phyloP scores from a whole-genome alignment of 2,329 filamentous ascomycete genomes.

The Ilyonectria robusta region DNA sequence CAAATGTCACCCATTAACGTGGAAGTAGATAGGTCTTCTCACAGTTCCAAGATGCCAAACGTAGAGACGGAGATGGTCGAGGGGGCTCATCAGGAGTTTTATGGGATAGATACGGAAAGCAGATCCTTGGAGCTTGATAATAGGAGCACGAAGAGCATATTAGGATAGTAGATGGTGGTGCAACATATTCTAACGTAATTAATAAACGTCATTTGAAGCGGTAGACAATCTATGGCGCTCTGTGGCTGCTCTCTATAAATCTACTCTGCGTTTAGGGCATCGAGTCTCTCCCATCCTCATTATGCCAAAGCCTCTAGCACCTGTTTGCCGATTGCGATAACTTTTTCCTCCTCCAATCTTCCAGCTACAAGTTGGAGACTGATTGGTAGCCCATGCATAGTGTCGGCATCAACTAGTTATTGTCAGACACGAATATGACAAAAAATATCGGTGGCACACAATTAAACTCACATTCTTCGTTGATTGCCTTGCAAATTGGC shows the following conservation, averaged over 20 bases:
- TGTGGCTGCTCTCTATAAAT: too few species aligned
- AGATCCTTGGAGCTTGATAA: too few species aligned
- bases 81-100: too few species aligned
- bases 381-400: slow-evolving; percentile 59
- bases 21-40: background rate
- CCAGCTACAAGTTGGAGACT: slow-evolving; percentile 60
- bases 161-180: too few species aligned
- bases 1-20: background rate
- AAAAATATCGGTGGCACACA: accelerated
- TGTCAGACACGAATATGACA: background rate
- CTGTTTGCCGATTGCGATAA: slow-evolving; percentile 51
- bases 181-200: too few species aligned
- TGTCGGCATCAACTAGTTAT: slow-evolving; percentile 54
- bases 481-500: slow-evolving; percentile 54
- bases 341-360: slow-evolving; percentile 59
- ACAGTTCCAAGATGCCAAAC: background rate
- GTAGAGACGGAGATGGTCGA: too few species aligned
- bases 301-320: slow-evolving; percentile 39
- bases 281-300: background rate
- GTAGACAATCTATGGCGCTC: background rate
- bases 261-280: too few species aligned
- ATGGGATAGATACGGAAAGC: too few species aligned
- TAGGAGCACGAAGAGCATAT: too few species aligned
- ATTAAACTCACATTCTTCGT: slow-evolving; percentile 59
- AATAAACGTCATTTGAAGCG: too few species aligned